Evolutionary conservation across 768 basidiomycete genomes (phyloP).

Genomic region (Pisolithus tinctorius): DNA sequence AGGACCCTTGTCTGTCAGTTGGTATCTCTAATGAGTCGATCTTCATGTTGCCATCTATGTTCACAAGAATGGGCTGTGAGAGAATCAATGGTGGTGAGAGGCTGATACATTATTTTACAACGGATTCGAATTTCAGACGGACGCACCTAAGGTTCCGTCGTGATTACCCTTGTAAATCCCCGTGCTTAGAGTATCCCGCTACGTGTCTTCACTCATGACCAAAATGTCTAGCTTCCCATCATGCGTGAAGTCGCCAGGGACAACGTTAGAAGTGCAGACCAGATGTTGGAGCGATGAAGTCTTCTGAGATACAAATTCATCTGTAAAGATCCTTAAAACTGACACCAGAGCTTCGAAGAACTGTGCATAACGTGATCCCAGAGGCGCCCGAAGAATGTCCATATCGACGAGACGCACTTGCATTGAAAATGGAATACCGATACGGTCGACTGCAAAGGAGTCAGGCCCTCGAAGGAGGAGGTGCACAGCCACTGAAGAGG

Average conservation of each 20-base stretch:
- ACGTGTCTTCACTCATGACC: constrained; percentile 65
- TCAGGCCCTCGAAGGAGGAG: no score
- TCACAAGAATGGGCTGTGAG: constrained; percentile 81
- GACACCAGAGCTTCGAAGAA: not conserved
- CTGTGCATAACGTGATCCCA: constrained; percentile 70
- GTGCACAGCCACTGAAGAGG: no score
- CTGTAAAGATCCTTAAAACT: constrained; percentile 28
- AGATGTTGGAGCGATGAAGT: constrained; percentile 50
- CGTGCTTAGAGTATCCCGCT: constrained; percentile 51
- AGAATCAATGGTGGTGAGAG: constrained; percentile 52
- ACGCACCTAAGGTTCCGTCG: constrained; percentile 61
- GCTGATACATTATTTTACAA: constrained; percentile 2
- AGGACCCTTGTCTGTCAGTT: constrained; percentile 26
- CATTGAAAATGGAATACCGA: no score
- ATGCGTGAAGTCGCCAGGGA: constrained; percentile 91
- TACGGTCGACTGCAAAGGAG: no score
- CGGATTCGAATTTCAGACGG: not conserved
- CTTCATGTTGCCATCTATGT: constrained; percentile 82
- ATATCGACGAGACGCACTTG: constrained; percentile 31
- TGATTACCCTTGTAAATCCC: constrained; percentile 61
- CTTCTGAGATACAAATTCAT: constrained; percentile 48
- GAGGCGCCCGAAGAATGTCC: constrained; percentile 79
- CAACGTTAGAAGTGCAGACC: constrained; percentile 62
- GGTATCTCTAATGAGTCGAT: constrained; percentile 78
- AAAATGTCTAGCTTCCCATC: constrained; percentile 88